Conservation (phyloP, 257 asterid species). For the Gynochthodes officinalis region DNA sequence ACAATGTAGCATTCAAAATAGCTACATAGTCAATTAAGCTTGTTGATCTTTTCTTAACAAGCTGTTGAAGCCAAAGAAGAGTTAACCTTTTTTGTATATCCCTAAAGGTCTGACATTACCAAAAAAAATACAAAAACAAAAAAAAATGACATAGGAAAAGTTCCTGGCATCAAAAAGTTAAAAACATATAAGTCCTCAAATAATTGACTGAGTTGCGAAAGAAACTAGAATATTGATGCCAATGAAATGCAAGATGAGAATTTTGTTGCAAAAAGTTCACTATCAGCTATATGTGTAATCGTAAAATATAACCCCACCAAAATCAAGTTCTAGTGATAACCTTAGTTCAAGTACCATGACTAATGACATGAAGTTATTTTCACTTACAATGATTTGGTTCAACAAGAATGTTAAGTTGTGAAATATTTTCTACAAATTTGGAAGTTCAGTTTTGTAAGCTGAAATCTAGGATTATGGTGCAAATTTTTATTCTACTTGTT, state of each 20-base stretch:
- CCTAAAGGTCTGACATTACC: background rate
- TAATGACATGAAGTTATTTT: background rate
- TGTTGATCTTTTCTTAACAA: background rate
- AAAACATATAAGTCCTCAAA: no score
- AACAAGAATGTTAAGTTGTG: no score
- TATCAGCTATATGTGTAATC: background rate
- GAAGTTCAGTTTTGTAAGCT: no score
- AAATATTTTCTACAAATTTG: no score
- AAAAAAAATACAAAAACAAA: background rate
- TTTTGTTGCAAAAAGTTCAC: background rate
- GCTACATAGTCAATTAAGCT: background rate
- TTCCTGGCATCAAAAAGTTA: background rate
- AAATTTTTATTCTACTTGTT: no score
- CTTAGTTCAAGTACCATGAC: background rate
- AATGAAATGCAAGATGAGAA: background rate
- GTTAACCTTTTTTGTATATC: background rate
- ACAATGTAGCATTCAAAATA: slow-evolving; percentile 2
- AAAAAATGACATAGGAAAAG: background rate
- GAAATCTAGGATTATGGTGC: no score
- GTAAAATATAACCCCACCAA: background rate
- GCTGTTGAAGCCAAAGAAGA: background rate
- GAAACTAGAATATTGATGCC: background rate
- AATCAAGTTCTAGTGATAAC: background rate
- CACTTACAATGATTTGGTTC: background rate
- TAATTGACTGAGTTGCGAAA: background rate